Evolutionary conservation across 192 early-diverging fungal genomes (phyloP).

Genomic region (Allomyces macrogynus): DNA sequence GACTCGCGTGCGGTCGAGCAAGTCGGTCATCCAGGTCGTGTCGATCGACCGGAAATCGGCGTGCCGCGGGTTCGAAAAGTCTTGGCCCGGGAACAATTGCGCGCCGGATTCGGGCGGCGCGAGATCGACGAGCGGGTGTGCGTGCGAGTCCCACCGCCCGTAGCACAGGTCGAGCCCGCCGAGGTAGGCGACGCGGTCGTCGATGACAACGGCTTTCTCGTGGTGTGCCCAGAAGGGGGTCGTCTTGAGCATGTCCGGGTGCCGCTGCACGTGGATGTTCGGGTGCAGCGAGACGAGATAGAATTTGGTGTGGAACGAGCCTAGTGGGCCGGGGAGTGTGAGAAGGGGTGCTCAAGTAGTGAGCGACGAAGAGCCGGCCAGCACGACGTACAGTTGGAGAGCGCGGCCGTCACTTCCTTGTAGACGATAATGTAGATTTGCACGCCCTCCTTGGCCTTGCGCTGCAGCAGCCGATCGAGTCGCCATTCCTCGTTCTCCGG

Average conservation of each 20-base stretch:
- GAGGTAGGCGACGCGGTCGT: slow-evolving; percentile 60
- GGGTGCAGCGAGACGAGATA: slow-evolving; percentile 32
- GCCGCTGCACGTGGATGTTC: slow-evolving; percentile 37
- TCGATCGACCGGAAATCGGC: slow-evolving; percentile 48
- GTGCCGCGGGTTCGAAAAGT: slow-evolving; percentile 69
- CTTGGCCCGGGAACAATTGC: slow-evolving; percentile 47
- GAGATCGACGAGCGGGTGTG: slow-evolving; percentile 50
- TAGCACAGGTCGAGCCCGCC: slow-evolving; percentile 73
- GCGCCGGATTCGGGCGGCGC: slow-evolving; percentile 5
- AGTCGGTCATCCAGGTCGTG: slow-evolving; percentile 7
- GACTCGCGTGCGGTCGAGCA: slow-evolving; percentile 21
- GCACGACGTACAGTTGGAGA: slow-evolving; percentile 14
- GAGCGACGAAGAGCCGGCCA: no score
- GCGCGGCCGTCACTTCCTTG: slow-evolving; percentile 55
- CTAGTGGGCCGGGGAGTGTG: no score
- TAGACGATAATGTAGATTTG: slow-evolving; percentile 67
- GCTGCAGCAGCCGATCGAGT: slow-evolving; percentile 52
- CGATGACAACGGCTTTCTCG: slow-evolving; percentile 63
- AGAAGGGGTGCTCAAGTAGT: no score
- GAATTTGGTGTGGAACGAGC: slow-evolving; percentile 50
- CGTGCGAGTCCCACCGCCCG: slow-evolving; percentile 66
- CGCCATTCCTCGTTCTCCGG: slow-evolving; percentile 53
- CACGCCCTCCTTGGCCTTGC: slow-evolving; percentile 63
- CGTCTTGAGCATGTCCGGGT: slow-evolving; percentile 49
- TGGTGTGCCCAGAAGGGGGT: slow-evolving; percentile 70